Conservation (phyloP, 192 early-diverging fungal genomes). For the Coemansia sp. region DNA sequence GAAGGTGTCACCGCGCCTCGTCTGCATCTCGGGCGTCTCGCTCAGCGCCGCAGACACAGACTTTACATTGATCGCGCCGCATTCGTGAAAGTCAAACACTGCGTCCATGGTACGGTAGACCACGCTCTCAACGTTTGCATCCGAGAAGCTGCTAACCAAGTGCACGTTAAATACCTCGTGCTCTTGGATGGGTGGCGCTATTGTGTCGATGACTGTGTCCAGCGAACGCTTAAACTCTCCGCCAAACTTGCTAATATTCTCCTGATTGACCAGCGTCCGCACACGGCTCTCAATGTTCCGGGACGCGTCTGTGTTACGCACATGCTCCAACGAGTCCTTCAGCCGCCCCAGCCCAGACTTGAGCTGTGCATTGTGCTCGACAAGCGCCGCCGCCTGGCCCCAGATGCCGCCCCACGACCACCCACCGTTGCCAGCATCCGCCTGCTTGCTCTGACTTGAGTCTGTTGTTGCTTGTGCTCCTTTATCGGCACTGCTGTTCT, state of each 20-base stretch:
- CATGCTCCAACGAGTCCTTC: conserved; percentile 43
- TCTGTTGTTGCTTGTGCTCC: not conserved
- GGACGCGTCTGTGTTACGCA: conserved; percentile 43
- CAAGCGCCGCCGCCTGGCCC: conserved; percentile 44
- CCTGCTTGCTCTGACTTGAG: not conserved
- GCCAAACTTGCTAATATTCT: conserved; percentile 41
- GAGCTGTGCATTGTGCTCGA: conserved; percentile 50
- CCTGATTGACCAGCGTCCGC: conserved; percentile 38
- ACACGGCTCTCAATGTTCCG: conserved; percentile 36
- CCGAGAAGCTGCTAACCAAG: conserved; percentile 35
- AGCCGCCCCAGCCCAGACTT: conserved; percentile 44
- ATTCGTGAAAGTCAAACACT: conserved; percentile 50
- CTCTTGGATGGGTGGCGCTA: conserved; percentile 54
- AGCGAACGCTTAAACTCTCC: conserved; percentile 46
- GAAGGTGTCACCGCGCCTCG: conserved; percentile 51
- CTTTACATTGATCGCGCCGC: conserved; percentile 44
- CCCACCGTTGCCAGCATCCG: conserved; percentile 9
- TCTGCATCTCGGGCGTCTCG: conserved; percentile 48
- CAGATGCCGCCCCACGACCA: conserved; percentile 57
- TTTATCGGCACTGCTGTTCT: not conserved
- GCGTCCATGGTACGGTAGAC: conserved; percentile 52
- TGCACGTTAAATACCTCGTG: conserved; percentile 51
- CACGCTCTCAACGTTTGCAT: conserved; percentile 35
- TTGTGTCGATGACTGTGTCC: conserved; percentile 52
- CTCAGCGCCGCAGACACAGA: conserved; percentile 31